Evolutionary conservation across 1,284 basidiomycete genomes (phyloP), one percentile per base, ranked within the genome.

Genomic region (Fistulina hepatica): DNA sequence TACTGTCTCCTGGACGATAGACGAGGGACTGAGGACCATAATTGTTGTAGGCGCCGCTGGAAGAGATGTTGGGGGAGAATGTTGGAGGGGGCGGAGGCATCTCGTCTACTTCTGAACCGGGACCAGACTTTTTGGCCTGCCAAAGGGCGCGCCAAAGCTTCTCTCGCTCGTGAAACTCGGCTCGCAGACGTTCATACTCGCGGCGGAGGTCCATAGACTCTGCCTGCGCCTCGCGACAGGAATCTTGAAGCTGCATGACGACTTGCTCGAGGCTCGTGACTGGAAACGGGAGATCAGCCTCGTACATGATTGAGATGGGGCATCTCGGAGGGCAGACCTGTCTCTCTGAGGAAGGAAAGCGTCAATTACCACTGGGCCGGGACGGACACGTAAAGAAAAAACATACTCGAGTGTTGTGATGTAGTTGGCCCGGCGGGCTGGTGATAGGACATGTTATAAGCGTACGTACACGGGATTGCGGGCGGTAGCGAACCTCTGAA

Each of bases 211-310:
- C 73, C 9, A 59, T 53, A 32, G 65, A 60, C 49, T 82, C 73
- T 41, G 64, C 58, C 40, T 73, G 72, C 34, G 75, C 65, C 44
- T 81, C 76, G 40, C 77, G 69, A 55, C 76, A 81, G 8, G 81
- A 82, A 44, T 84, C 81, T 53, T 88, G 83, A 32, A 88, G 69
- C 48, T 83, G 78, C 21, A 84, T 59, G 43, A 88, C 82, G 38
- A 88, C 81, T 21, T 71, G 72, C 57, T 88, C 83, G 43, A 88
- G 67, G 50, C 76, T 84, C 16, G 76, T 84, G 44, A 88, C 84
- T 78, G 53, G 12, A 44, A 39, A 39, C 36, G 44, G 34, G 44
- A 28, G 35, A 37, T 43, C 40, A 46, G n/a, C n/a, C n/a, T n/a
- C n/a, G 44, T 47, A 42, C 37, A 50, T 43, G 26, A 28, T 22